Conservation (phyloP, 1,284 basidiomycete species). For the Amylostereum chailletii region DNA sequence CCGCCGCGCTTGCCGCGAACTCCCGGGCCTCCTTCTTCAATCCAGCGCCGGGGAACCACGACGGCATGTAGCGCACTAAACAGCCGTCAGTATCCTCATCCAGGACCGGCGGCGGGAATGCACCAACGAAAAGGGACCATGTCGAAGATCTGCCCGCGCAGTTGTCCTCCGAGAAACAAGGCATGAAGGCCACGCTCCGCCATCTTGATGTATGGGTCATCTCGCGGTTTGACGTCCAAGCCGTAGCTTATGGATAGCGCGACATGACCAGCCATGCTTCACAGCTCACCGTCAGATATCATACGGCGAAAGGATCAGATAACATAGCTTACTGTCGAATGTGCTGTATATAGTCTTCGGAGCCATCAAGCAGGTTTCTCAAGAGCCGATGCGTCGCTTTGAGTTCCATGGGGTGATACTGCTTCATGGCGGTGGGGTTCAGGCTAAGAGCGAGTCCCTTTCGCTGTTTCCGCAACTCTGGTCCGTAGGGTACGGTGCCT, state of each 20-base stretch:
- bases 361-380: not conserved
- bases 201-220: not conserved
- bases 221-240: not conserved
- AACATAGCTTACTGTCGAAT: conserved; percentile 9
- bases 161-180: not conserved
- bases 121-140: conserved; percentile 2
- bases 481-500: not conserved
- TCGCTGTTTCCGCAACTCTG: not conserved
- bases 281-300: not conserved
- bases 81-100: not conserved
- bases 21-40: not conserved
- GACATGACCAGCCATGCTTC: not conserved
- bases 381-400: not conserved
- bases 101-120: not conserved
- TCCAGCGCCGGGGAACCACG: not conserved
- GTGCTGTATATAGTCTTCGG: not conserved
- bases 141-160: not conserved
- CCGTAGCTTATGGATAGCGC: not conserved
- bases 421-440: conserved; percentile 5
- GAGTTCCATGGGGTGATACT: not conserved
- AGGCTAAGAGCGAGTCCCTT: not conserved
- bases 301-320: too few species aligned
- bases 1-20: not conserved
- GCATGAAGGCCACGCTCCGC: not conserved
- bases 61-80: not conserved